A percentile compares a stretch with the other conserved stretches of the same genome.
phyloP scores from a whole-genome alignment of 1,284 basidiomycete genomes.

The Irpex sp. region DNA sequence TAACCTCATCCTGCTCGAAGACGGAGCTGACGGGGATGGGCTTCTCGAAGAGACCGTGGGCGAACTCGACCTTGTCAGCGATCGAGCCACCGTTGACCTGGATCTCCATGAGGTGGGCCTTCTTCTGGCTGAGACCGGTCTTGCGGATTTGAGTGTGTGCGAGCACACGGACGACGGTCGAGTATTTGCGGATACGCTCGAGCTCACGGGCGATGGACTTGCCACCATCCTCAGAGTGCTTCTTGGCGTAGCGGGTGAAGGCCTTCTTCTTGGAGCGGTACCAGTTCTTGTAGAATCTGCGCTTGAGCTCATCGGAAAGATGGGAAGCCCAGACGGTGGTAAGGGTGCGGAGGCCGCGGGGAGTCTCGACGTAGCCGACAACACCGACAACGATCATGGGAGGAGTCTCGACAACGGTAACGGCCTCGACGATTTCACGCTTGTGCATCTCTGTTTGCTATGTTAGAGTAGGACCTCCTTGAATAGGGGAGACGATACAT shows the following conservation, averaged over 20 bases:
- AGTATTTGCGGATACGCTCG: slow-evolving; percentile 99
- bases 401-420: slow-evolving; percentile 94
- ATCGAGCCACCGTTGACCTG: slow-evolving; percentile 98
- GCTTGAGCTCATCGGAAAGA: slow-evolving; percentile 89
- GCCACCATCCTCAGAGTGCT: slow-evolving; percentile 93
- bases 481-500: slow-evolving; percentile 29
- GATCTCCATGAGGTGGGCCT: slow-evolving; percentile 99
- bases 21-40: slow-evolving; percentile 81
- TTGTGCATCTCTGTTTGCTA: slow-evolving; percentile 89
- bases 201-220: slow-evolving; percentile 93
- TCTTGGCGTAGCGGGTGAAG: slow-evolving; percentile 99
- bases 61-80: slow-evolving; percentile 97
- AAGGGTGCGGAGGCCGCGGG: slow-evolving; percentile 90
- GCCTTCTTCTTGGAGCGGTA: slow-evolving; percentile 99
- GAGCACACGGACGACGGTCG: slow-evolving; percentile 98
- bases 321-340: slow-evolving; percentile 83
- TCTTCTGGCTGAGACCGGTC: slow-evolving; percentile 98
- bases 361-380: slow-evolving; percentile 99
- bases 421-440: slow-evolving; percentile 98
- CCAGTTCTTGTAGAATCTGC: slow-evolving; percentile 99
- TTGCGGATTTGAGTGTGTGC: slow-evolving; percentile 98
- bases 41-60: slow-evolving; percentile 96
- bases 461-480: slow-evolving; percentile 7
- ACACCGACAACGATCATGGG: slow-evolving; percentile 97
- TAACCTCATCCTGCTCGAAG: slow-evolving; percentile 96